These are phyloP conservation scores for Arachnomyces sp. DNA, from an alignment of 2,329 filamentous ascomycete genomes.

Conservation along the genomic window DNA sequence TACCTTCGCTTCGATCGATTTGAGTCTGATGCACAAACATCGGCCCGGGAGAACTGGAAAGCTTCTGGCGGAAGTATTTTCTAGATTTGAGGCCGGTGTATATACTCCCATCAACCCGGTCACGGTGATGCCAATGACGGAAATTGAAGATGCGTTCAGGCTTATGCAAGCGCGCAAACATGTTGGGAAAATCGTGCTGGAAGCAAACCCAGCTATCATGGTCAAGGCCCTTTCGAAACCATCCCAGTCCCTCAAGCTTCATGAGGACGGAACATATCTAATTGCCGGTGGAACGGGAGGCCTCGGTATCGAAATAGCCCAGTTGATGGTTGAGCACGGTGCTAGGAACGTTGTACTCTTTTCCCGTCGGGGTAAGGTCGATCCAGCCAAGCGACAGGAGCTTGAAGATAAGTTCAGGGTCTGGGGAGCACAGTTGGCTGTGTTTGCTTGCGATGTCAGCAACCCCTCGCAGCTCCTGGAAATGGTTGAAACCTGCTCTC, in stretches of 20 bases:
- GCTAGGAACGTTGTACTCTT: slow-evolving; percentile 25
- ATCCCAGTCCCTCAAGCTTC: neutral
- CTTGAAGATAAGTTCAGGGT: neutral
- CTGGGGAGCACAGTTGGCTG: slow-evolving; percentile 6
- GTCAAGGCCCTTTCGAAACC: slow-evolving; percentile 12
- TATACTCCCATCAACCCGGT: slow-evolving; percentile 23
- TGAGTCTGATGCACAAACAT: slow-evolving; percentile 5
- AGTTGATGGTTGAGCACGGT: slow-evolving; percentile 24
- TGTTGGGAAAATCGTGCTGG: slow-evolving; percentile 34
- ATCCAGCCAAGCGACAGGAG: slow-evolving; percentile 16
- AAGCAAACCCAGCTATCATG: slow-evolving; percentile 12
- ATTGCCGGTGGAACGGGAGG: neutral
- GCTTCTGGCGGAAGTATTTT: neutral
- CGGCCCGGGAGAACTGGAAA: slow-evolving; percentile 4
- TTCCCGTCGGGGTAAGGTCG: slow-evolving; percentile 22
- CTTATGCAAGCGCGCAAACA: slow-evolving; percentile 29
- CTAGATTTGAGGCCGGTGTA: neutral
- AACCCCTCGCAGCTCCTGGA: neutral
- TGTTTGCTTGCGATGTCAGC: slow-evolving; percentile 13
- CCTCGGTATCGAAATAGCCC: neutral
- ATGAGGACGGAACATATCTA: neutral
- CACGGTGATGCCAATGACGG: slow-evolving; percentile 19
- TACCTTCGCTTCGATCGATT: slow-evolving; percentile 6
- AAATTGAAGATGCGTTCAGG: slow-evolving; percentile 22
- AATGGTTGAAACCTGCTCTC: neutral